phyloP scores from a whole-genome alignment of 306 rosid species.

The Cicer cuneatum region DNA sequence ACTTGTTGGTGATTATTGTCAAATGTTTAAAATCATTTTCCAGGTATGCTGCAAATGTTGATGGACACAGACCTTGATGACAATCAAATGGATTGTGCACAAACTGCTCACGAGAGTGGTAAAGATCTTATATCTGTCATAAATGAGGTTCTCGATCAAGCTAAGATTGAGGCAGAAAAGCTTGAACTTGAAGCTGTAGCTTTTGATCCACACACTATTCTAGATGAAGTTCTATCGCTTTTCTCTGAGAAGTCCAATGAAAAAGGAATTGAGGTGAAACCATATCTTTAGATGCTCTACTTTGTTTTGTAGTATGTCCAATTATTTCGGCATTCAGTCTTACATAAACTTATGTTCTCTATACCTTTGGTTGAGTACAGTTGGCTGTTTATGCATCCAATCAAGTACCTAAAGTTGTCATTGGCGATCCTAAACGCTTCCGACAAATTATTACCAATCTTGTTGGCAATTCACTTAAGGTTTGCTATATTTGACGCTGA shows the following conservation, averaged over 20 bases:
- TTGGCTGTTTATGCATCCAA: conserved; percentile 88
- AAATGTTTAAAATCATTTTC: conserved; percentile 40
- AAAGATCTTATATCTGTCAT: conserved; percentile 83
- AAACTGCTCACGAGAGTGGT: conserved; percentile 86
- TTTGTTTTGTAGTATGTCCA: conserved; percentile 36
- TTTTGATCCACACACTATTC: conserved; percentile 74
- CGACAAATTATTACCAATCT: conserved; percentile 89
- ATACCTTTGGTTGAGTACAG: conserved; percentile 61
- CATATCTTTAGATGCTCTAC: conserved; percentile 31
- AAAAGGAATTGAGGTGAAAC: conserved; percentile 80
- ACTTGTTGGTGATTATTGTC: conserved; percentile 35
- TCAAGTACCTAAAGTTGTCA: conserved; percentile 75
- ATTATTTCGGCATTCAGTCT: conserved; percentile 38
- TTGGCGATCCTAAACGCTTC: conserved; percentile 90
- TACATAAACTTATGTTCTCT: conserved; percentile 35
- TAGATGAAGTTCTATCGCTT: conserved; percentile 78
- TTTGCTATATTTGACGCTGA: conserved; percentile 45
- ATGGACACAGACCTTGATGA: conserved; percentile 91
- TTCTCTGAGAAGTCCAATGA: conserved; percentile 74
- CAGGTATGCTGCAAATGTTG: conserved; percentile 98
- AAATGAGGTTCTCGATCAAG: conserved; percentile 96
- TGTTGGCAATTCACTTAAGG: conserved; percentile 92
- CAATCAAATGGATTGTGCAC: conserved; percentile 81
- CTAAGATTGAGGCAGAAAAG: conserved; percentile 91
- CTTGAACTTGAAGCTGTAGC: conserved; percentile 93